Evolutionary conservation across 257 asterid genomes (phyloP).

Genomic region (Datura wrightii): DNA sequence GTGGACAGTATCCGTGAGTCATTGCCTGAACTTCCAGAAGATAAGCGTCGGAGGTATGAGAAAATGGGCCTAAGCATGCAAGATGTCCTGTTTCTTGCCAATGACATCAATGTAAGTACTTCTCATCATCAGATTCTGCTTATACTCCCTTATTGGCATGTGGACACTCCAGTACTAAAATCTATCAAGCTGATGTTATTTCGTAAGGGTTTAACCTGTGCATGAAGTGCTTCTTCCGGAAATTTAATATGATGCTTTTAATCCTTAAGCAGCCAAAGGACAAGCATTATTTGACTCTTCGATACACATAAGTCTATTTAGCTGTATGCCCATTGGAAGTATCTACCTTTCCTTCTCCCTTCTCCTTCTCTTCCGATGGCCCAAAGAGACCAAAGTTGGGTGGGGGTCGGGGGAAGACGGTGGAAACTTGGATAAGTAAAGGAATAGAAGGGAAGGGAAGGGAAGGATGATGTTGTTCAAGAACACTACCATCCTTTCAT

Average conservation of each 20-base stretch:
- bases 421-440: neutral
- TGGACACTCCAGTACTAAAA: neutral
- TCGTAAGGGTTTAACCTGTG: neutral
- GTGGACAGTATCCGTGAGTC: constrained; percentile 59
- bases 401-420: neutral
- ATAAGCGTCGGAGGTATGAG: constrained; percentile 86
- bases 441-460: neutral
- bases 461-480: constrained; percentile 17
- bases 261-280: neutral
- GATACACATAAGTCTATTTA: neutral
- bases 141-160: neutral
- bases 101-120: constrained; percentile 69
- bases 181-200: constrained; percentile 12
- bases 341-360: neutral
- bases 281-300: neutral
- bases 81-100: constrained; percentile 91
- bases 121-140: constrained; percentile 23
- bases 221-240: neutral
- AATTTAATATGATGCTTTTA: neutral
- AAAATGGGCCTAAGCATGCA: constrained; percentile 90
- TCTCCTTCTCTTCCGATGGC: neutral
- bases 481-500: neutral
- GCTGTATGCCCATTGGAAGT: neutral
- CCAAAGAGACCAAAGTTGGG: neutral
- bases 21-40: constrained; percentile 95